These are phyloP conservation scores for Colletotrichum shisoi DNA, from an alignment of 2,329 filamentous ascomycete genomes.

Conservation along the genomic window DNA sequence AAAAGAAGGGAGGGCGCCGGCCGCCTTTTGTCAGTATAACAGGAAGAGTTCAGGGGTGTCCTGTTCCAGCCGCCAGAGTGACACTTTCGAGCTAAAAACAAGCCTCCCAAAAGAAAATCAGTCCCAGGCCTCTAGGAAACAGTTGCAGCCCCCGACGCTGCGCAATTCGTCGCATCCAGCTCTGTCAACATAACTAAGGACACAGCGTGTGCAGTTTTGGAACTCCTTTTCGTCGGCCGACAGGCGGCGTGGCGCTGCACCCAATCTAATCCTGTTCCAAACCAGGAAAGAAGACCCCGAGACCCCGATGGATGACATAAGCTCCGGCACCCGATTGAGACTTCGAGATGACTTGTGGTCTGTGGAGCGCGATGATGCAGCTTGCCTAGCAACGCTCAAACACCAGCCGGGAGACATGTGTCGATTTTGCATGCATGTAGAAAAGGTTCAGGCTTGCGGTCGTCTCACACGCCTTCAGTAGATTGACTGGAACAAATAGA, in stretches of 20 bases:
- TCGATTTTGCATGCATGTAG: neutral
- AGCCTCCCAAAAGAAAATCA: neutral
- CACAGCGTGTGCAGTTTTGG: neutral
- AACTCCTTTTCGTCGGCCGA: constrained; percentile 13
- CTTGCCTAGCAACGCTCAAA: neutral
- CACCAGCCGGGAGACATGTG: neutral
- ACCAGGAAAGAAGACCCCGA: constrained; percentile 28
- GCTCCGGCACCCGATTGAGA: constrained; percentile 3
- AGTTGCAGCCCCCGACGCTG: neutral
- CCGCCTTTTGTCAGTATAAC: neutral
- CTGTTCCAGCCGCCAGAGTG: constrained; percentile 7
- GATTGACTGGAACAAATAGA: no score
- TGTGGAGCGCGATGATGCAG: neutral
- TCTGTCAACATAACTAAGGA: constrained; percentile 23
- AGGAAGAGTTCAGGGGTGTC: neutral
- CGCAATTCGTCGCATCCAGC: neutral
- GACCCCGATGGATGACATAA: constrained; percentile 22
- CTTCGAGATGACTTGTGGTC: constrained; percentile 15
- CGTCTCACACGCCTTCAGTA: neutral
- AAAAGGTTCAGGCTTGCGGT: neutral
- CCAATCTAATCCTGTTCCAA: constrained; percentile 18
- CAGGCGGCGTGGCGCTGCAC: constrained; percentile 24
- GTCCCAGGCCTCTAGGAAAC: neutral
- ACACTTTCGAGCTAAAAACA: neutral
- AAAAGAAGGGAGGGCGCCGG: constrained; percentile 14